These are phyloP conservation scores for Colletotrichum echinochloae DNA, from an alignment of 2,329 filamentous ascomycete genomes.

Conservation along the genomic window DNA sequence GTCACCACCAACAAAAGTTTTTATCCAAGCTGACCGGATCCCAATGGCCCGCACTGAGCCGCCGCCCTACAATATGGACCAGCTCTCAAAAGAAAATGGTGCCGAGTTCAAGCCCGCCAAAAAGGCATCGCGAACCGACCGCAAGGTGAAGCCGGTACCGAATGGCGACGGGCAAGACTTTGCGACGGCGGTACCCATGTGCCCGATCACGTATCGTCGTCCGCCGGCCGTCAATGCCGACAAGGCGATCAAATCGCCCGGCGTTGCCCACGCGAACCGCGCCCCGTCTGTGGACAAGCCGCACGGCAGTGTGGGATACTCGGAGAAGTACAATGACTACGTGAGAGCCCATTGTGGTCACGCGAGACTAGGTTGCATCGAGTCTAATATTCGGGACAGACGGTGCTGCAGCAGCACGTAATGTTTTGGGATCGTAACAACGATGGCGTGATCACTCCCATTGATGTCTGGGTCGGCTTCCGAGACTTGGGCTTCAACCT, in stretches of 20 bases:
- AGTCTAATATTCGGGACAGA: constrained; percentile 33
- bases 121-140: neutral
- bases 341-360: neutral
- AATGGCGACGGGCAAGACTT: neutral
- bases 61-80: neutral
- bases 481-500: constrained; percentile 52
- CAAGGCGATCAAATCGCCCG: constrained; percentile 14
- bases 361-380: neutral
- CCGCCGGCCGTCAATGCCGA: constrained; percentile 11
- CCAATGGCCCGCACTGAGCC: neutral
- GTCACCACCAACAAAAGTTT: neutral
- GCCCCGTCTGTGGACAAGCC: constrained; percentile 20
- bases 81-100: neutral
- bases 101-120: neutral
- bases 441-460: constrained; percentile 52
- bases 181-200: constrained; percentile 20
- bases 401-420: constrained; percentile 53
- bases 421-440: constrained; percentile 55
- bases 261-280: constrained; percentile 26
- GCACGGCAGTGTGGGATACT: constrained; percentile 9
- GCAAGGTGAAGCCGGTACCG: neutral
- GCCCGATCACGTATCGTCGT: constrained; percentile 19
- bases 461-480: constrained; percentile 53
- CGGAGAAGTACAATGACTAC: constrained; percentile 10
- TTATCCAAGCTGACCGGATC: neutral